Conservation (phyloP, 2,329 filamentous ascomycete genomes). For the Diaporthe aspalathi region DNA sequence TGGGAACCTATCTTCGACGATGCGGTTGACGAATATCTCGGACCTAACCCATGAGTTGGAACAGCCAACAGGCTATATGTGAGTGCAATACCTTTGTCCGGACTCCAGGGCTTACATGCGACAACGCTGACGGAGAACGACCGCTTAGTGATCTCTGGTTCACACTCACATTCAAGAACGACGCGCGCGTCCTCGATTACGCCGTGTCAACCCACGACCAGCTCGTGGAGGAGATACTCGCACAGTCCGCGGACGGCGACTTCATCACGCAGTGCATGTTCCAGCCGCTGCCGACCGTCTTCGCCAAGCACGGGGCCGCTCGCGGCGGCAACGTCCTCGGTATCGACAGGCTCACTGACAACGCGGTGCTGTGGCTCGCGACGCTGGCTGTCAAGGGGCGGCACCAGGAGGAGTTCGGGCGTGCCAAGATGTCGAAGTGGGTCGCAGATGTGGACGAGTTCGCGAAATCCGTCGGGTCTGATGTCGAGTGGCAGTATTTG, state of each 20-base stretch:
- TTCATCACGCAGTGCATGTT: constrained; percentile 30
- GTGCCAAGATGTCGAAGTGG: constrained; percentile 8
- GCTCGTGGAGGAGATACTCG: neutral
- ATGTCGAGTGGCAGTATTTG: constrained; percentile 3
- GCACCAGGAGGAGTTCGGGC: constrained; percentile 4
- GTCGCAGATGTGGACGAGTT: neutral
- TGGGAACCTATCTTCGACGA: neutral
- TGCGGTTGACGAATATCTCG: constrained; percentile 8
- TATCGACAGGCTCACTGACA: neutral
- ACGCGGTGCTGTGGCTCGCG: constrained; percentile 16
- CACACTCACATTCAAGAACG: neutral
- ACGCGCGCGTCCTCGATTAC: neutral
- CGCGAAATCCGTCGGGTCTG: neutral
- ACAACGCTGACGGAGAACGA: neutral
- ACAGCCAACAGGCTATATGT: neutral
- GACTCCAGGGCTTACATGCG: neutral
- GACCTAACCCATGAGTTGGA: neutral
- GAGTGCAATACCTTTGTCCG: neutral
- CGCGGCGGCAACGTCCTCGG: constrained; percentile 21
- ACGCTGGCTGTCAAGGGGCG: constrained; percentile 4
- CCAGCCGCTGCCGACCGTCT: constrained; percentile 18
- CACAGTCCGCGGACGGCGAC: neutral
- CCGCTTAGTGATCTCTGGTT: neutral
- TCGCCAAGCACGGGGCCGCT: neutral
- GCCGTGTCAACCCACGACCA: constrained; percentile 14